Base-by-base conservation (phyloP, 2,329 filamentous ascomycete genomes). In the Furcasterigmium sp. region DNA sequence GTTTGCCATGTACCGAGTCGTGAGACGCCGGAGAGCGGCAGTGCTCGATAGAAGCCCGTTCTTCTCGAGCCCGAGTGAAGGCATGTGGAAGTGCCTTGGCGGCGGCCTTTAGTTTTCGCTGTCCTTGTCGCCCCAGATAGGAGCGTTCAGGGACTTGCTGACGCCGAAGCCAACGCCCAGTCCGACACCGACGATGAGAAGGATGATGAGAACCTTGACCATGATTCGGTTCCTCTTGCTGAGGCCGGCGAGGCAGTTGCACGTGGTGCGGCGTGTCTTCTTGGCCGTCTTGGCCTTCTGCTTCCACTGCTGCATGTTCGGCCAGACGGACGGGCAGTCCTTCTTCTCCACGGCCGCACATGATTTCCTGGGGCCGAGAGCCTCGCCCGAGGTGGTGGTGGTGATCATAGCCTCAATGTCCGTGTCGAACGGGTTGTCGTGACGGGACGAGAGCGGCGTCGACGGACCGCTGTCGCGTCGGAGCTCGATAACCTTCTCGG, bases 101-200 rank as follows among this genome's bases (percentile, higher is more conserved):
- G 26, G 15, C 35, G 13, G 19, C n/a, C 18, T 19, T 26, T 21
- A 37, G 21, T 14, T 8, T 46, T 23, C 43, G 43, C 53, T 46
- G 46, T 56, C 51, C 18, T 59, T 54, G 50, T 61, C 60, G 56
- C 69, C 60, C 78, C 78, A 82, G 50, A 82, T 76, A 14, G 70
- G 68, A n/a, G 78, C 78, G 11, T 74, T 72, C 2, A 82, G 64
- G 3, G 76, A 71, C 59, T 78, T 82, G 67, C 76, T 81, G 51
- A 83, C 67, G 39, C 79, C 79, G 37, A 83, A 68, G 18, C 79
- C 79, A 18, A 83, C 62, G 35, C 67, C 75, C 9, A 81, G 68
- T 13, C 73, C 76, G 40, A 74, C 57, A 39, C 75, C 75, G 5
- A 81, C 56, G 17, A 80, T 64, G 20, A 80, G 56, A 5, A 78